Evolutionary conservation across 2,329 filamentous ascomycete species (phyloP).

Genomic region (Chaetothyriales sp.): DNA sequence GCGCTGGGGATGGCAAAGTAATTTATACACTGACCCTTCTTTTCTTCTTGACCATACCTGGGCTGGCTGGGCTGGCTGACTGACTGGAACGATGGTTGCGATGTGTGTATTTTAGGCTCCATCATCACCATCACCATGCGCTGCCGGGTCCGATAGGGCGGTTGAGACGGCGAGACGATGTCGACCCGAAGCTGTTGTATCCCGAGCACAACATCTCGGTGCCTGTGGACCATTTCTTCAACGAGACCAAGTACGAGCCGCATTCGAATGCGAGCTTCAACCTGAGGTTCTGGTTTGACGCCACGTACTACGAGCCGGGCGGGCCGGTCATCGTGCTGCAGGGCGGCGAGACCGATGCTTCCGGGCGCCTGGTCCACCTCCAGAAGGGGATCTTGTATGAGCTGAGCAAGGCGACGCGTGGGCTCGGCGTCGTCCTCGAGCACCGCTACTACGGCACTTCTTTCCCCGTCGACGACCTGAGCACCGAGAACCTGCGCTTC

Average conservation of each 20-base stretch:
- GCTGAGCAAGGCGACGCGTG: conserved; percentile 54
- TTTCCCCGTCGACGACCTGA: conserved; percentile 51
- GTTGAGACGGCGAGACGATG: conserved; percentile 4
- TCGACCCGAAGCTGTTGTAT: conserved; percentile 23
- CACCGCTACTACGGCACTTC: conserved; percentile 77
- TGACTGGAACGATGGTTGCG: neutral
- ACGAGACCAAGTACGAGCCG: conserved; percentile 61
- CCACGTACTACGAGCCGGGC: conserved; percentile 56
- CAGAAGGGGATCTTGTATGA: conserved; percentile 64
- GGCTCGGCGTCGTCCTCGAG: conserved; percentile 67
- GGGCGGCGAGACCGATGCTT: conserved; percentile 53
- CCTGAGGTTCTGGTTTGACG: conserved; percentile 73
- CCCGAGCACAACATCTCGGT: conserved; percentile 38
- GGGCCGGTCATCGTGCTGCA: conserved; percentile 69
- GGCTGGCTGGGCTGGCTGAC: neutral
- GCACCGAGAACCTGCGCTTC: conserved; percentile 59
- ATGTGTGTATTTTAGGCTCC: neutral
- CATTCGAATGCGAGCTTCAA: conserved; percentile 54
- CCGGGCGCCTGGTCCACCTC: conserved; percentile 51
- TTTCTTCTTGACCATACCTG: too few species aligned
- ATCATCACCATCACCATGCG: too few species aligned
- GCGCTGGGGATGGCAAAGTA: neutral
- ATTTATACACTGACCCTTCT: neutral
- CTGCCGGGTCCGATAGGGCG: conserved; percentile 1
- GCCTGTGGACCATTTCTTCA: conserved; percentile 69